Conservation (phyloP, 2,329 filamentous ascomycete genomes). For the Dothistroma pini region DNA sequence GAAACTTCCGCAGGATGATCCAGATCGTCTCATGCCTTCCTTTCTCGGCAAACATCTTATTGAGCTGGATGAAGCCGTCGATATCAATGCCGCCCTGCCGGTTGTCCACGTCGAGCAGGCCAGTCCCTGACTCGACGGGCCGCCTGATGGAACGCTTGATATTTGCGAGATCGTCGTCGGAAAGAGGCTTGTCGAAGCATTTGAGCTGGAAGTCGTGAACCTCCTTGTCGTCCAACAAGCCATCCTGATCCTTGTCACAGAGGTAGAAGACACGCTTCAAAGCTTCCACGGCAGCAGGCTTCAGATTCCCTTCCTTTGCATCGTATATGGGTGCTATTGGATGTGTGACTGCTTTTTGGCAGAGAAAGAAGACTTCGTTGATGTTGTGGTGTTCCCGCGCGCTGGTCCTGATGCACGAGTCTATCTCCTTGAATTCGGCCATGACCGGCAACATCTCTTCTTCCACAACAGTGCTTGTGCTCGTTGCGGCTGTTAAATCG, state of each 20-base stretch:
- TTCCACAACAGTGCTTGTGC: slow-evolving; percentile 79
- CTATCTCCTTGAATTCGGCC: slow-evolving; percentile 90
- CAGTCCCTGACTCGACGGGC: slow-evolving; percentile 17
- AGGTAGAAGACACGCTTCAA: slow-evolving; percentile 90
- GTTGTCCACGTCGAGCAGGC: slow-evolving; percentile 15
- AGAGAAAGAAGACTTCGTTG: slow-evolving; percentile 93
- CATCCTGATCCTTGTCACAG: slow-evolving; percentile 94
- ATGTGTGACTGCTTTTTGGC: slow-evolving; percentile 96
- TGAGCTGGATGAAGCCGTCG: slow-evolving; percentile 80
- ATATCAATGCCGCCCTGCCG: slow-evolving; percentile 72
- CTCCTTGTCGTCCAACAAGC: slow-evolving; percentile 83
- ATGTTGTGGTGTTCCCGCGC: slow-evolving; percentile 89
- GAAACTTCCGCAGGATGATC: slow-evolving; percentile 92
- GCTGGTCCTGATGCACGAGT: slow-evolving; percentile 94
- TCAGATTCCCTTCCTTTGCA: slow-evolving; percentile 81
- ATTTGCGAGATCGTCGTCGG: slow-evolving; percentile 75
- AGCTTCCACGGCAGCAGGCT: slow-evolving; percentile 83
- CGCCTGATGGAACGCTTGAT: slow-evolving; percentile 86
- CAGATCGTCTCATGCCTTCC: slow-evolving; percentile 97
- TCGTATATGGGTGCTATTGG: slow-evolving; percentile 96
- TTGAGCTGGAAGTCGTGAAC: slow-evolving; percentile 86
- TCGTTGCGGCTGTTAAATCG: slow-evolving; percentile 70
- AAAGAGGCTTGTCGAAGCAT: slow-evolving; percentile 85
- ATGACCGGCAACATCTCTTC: slow-evolving; percentile 92
- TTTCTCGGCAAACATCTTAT: slow-evolving; percentile 96